Evolutionary conservation across 2,329 filamentous ascomycete genomes (phyloP), one percentile per base, ranked within the genome.

Genomic region (Monilinia vaccinii-corymbosi): DNA sequence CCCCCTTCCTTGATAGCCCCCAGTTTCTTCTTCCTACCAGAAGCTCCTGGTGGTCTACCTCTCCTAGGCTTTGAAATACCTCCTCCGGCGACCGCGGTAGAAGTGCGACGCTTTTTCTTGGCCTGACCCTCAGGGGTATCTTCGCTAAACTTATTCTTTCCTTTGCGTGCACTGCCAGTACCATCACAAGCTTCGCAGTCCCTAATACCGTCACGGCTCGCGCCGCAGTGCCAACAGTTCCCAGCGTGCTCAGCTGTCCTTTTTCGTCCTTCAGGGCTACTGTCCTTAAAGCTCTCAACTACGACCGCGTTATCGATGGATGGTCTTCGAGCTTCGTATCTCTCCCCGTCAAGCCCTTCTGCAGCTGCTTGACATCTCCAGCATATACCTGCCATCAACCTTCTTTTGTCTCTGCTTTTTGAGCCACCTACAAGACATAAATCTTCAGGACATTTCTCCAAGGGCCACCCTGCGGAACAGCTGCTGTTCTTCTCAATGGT

Each of bases 391-490:
- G 4, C 7, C 25, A 13, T 4, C 11, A 31, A 32, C 23, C 18
- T 25, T 42, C 61, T 51, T 23, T 60, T 11, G 40, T 65, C 56
- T 13, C 60, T 49, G 4, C 62, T 51, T 31, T 32, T 58, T 9
- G 57, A 52, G 14, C 60, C 53, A 18, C 63, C 25, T 46, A 65
- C 60, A 7, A 70, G 58, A 57, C 67, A 70, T 25, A 69, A 59
- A 14, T 71, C 68, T 40, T 47, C 34, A 5, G 66, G 65, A 34
- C 69, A 71, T 61, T 69, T 70, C 7, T 56, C 58, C 14, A 61
- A 62, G 11, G 67, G 68, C 68, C 67, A 70, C 21, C 58, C 55
- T 3, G 62, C 62, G 2, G 68, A 63, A 47, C 69, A 71, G 38
- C 18, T 21, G 34, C 61, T 65, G 1, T 65, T 52, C 58, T 63